A percentile compares a stretch with the other conserved stretches of the same genome.
These are phyloP conservation scores for Huntiella abstrusa DNA, from an alignment of 2,329 filamentous ascomycete species.

Conservation along the genomic window DNA sequence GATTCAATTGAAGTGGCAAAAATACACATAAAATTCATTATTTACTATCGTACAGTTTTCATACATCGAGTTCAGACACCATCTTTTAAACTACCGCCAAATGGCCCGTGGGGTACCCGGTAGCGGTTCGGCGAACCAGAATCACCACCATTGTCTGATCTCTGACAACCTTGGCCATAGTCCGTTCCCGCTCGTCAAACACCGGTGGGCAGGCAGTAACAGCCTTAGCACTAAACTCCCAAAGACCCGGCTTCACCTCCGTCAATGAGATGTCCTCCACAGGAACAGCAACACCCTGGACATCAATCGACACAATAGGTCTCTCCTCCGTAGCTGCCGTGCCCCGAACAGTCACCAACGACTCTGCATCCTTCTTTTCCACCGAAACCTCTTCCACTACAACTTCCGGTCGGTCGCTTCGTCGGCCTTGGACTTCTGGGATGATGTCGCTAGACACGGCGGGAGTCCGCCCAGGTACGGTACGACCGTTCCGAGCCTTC, in stretches of 20 bases:
- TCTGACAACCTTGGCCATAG: constrained; percentile 11
- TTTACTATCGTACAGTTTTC: no score
- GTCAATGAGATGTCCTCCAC: not conserved
- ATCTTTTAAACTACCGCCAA: constrained; percentile 9
- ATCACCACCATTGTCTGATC: constrained; percentile 13
- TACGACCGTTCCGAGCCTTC: constrained; percentile 3
- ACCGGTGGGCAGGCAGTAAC: not conserved
- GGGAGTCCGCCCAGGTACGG: constrained; percentile 11
- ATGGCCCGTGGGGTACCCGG: constrained; percentile 9
- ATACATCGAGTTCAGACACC: not conserved
- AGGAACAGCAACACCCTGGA: constrained; percentile 3
- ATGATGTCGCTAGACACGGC: constrained; percentile 9
- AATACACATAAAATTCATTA: no score
- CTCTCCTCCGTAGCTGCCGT: not conserved
- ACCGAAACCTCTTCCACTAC: not conserved
- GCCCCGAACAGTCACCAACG: not conserved
- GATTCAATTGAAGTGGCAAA: no score
- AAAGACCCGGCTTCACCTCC: not conserved
- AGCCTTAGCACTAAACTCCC: constrained; percentile 4
- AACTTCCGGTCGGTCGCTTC: not conserved
- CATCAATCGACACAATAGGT: constrained; percentile 2
- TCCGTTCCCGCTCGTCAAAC: constrained; percentile 9
- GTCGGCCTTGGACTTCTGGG: not conserved
- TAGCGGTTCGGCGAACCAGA: constrained; percentile 8
- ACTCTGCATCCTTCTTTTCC: not conserved